phyloP scores from a whole-genome alignment of 495 filamentous ascomycete genomes.

The Hyaloscypha variabilis region DNA sequence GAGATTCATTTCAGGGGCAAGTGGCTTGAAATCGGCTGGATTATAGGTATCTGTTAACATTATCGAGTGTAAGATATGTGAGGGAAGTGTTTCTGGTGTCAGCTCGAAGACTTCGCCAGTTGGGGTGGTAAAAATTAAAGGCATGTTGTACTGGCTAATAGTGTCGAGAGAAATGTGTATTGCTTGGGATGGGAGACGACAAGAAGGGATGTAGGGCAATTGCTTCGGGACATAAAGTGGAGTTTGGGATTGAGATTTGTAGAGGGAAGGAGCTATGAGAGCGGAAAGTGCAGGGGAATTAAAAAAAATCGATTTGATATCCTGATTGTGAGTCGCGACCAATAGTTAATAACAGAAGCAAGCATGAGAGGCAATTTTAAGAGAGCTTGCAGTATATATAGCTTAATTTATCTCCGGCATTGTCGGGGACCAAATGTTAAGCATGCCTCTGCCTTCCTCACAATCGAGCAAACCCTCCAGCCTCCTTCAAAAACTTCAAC shows the following conservation, averaged over 20 bases:
- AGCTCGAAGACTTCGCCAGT: constrained; percentile 1
- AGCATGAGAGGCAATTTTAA: background rate
- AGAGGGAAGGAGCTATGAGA: background rate
- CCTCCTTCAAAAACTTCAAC: constrained; percentile 28
- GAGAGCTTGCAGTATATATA: too few relatives aligned
- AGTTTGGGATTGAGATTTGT: background rate
- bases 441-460: constrained; percentile 4
- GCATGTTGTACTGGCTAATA: background rate
- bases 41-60: too few relatives aligned
- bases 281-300: too few relatives aligned
- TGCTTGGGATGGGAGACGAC: background rate
- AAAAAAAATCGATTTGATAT: too few relatives aligned
- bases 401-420: background rate
- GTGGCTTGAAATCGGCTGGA: background rate
- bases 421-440: background rate
- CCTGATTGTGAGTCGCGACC: background rate
- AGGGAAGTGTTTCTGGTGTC: background rate
- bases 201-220: background rate
- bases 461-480: constrained; percentile 29
- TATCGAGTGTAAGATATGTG: background rate
- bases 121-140: background rate
- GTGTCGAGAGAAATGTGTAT: background rate
- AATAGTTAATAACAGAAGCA: background rate
- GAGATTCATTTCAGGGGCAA: background rate
- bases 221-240: background rate